Conservation (phyloP, 257 asterid genomes). For the Echites panduratus region DNA sequence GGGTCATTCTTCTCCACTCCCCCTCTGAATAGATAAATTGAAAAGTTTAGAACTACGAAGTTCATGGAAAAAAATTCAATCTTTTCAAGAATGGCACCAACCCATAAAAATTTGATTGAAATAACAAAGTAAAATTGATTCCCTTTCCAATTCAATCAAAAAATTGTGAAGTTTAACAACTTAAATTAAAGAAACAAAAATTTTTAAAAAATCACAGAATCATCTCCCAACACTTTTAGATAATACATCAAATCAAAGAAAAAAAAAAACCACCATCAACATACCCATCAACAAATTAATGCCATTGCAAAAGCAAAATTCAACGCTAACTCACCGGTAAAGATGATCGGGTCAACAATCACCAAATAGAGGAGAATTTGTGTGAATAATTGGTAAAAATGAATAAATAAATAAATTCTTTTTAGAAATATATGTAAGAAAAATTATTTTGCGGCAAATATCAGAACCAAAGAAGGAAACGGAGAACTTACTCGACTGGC, state of each 20-base stretch:
- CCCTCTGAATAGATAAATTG: neutral
- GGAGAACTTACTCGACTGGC: no score
- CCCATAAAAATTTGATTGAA: neutral
- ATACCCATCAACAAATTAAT: neutral
- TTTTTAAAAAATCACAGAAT: neutral
- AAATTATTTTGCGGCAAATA: no score
- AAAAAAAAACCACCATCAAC: neutral
- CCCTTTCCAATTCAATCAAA: neutral
- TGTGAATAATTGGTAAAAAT: neutral
- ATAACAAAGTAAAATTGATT: neutral
- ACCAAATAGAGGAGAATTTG: neutral
- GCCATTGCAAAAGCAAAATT: neutral
- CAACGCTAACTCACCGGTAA: neutral
- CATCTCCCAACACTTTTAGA: neutral
- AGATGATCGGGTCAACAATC: constrained; percentile 4
- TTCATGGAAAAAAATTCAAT: neutral
- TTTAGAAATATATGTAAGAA: no score
- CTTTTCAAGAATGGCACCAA: neutral
- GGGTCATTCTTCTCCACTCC: constrained; percentile 17
- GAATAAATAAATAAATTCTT: neutral
- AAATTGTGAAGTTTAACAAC: neutral
- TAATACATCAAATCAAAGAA: neutral
- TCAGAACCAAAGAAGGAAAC: no score
- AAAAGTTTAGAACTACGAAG: neutral
- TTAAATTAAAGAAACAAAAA: neutral